Conservation (phyloP, 106 monocot genomes). For the Amphibolis antarctica region DNA sequence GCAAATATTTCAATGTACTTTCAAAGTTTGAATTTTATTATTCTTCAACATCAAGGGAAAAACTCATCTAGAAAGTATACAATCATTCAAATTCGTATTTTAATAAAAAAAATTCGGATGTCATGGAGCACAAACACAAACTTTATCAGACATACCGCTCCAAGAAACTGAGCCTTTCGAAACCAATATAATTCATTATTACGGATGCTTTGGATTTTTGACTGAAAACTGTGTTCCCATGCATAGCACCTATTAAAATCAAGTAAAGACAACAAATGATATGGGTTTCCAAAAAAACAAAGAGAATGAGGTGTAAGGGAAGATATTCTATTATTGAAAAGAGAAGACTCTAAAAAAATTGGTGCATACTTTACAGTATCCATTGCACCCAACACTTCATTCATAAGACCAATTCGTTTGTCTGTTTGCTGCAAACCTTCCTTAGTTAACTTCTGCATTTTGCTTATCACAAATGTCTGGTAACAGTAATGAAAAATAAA, state of each 20-base stretch:
- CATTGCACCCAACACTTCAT: slow-evolving; percentile 97
- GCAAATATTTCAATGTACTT: too few relatives aligned
- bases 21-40: too few relatives aligned
- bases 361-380: slow-evolving; percentile 85
- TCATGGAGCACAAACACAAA: background rate
- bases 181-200: slow-evolving; percentile 97
- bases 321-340: background rate
- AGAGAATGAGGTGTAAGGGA: too few relatives aligned
- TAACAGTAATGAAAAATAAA: background rate
- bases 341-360: background rate
- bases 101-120: background rate
- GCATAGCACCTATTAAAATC: slow-evolving; percentile 71
- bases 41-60: too few relatives aligned
- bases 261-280: too few relatives aligned
- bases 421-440: slow-evolving; percentile 90
- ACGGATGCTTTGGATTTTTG: slow-evolving; percentile 75
- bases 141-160: slow-evolving; percentile 42
- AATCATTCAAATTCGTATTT: too few relatives aligned
- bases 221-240: slow-evolving; percentile 95
- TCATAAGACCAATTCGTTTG: slow-evolving; percentile 95
- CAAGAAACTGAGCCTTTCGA: slow-evolving; percentile 61
- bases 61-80: too few relatives aligned
- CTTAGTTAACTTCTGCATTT: slow-evolving; percentile 76
- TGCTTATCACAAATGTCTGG: slow-evolving; percentile 75
- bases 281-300: too few relatives aligned